Base-by-base conservation (phyloP, 2,329 filamentous ascomycete species). In the Rhinocladiella similis region DNA sequence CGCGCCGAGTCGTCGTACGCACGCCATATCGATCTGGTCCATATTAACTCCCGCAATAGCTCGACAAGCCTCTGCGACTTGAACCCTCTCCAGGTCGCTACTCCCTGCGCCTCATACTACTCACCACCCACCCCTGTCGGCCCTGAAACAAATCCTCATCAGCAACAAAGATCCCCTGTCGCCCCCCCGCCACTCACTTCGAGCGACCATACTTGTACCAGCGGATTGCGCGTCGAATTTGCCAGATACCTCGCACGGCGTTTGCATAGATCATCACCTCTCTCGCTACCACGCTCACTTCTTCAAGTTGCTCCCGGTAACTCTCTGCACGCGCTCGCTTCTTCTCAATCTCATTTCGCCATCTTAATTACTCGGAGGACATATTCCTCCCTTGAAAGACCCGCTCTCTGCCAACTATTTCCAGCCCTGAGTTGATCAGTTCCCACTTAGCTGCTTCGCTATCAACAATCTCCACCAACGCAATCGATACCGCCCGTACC, bases 61-160 rank as follows among this genome's bases (percentile, higher is more conserved):
- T 14, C 22, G 25, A 46, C 25, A 20, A 13, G 22, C 25, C 22
- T 20, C 43, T 46, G 25, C 25, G 18, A 43, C 41, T 20, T 7
- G 22, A 43, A 16, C 5, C 41, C 16, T 43, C 41, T 20, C 18
- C 41, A 16, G 14, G 18, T 50, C 25, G 20, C 50, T 50, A 43
- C 50, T 54, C 50, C 29, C 29, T 33, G 29, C 29, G 29, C 29
- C 29, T 33, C 29, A 33, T 33, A 33, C 29, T 7, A 33, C 29
- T 33, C 29, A 33, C 29, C 10, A 12, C 29, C 6, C 42, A 47
- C 41, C 41, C 41, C 50, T 47, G 42, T 38, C 50, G 7, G 43
- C 29, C 45, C 59, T 62, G 59, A 62, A 62, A 59, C 59, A 59
- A 42, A 59, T 52, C 50, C 53, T 59, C 56, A 36, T 49, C 42